Evolutionary conservation across 1,284 basidiomycete genomes (phyloP).

Genomic region (Ceratobasidium sp.): DNA sequence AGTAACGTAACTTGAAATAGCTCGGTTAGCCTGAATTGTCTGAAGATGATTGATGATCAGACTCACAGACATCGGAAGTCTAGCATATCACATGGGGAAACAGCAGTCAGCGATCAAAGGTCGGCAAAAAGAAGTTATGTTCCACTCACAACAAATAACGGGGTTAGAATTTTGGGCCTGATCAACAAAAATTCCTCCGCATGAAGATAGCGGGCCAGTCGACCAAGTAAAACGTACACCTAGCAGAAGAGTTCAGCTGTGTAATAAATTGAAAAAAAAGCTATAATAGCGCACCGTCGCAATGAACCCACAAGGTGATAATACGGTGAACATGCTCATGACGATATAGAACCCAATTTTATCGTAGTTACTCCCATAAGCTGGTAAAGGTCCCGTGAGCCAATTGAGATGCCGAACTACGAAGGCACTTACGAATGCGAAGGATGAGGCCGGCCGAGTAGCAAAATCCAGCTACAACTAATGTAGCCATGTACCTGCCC

Average conservation of each 20-base stretch:
- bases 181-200: slow-evolving; percentile 20
- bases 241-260: background rate
- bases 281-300: background rate
- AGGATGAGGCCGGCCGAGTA: slow-evolving; percentile 22
- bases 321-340: slow-evolving; percentile 11
- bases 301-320: slow-evolving; percentile 26
- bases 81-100: background rate
- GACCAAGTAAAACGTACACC: slow-evolving; percentile 21
- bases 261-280: background rate
- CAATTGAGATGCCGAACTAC: background rate
- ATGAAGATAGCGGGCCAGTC: background rate
- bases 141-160: background rate
- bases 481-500: slow-evolving; percentile 23
- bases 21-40: no score
- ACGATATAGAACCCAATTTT: slow-evolving; percentile 18
- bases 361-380: background rate
- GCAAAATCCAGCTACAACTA: slow-evolving; percentile 4
- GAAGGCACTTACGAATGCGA: slow-evolving; percentile 11
- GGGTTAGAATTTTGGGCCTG: background rate
- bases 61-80: slow-evolving; percentile 20
- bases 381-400: background rate
- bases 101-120: no score
- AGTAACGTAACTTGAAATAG: background rate
- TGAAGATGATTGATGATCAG: background rate
- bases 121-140: background rate